Evolutionary conservation across 176 grass and related monocot genomes (phyloP), one percentile per base, ranked within the genome.

Genomic region (Cenchrus americanus): DNA sequence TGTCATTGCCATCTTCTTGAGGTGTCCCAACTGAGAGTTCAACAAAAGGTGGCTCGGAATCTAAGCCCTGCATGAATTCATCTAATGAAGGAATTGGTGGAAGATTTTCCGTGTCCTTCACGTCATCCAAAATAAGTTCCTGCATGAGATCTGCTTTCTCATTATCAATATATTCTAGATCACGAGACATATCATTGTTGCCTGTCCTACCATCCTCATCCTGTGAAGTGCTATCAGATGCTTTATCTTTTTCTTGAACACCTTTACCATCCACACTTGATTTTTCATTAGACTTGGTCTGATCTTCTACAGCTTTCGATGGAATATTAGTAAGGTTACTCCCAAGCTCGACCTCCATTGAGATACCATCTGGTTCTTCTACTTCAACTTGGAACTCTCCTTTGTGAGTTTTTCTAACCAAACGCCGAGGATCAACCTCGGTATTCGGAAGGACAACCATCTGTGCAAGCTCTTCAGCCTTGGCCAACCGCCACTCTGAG

Each of bases 321-420:
- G 75, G 68, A 78, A 88, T 57, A 62, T 70, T 76, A 67, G 90
- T 66, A 71, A 83, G 70, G 88, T 85, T 88, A 64, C 85, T 67
- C 70, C 92, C 94, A 83, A 99, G 88, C 78, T 96, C 93, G 87
- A 88, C 93, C 78, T 94, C 96, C 77, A 96, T 77, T 23, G 88
- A 90, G 26, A 94, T 78, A 73, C 69, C 80, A 86, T 96, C 89
- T 22, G 81, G 76, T 83, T 96, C 89, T 64, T 96, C 96, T 53
- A 95, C 61, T 83, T 95, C 90, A 84, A 99, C 96, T 90, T 88
- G 91, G 88, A 94, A 94, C 83, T 99, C 96, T 69, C 96, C 96
- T 85, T 99, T 99, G 52, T 99, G 96, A 43, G 96, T 99, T 84
- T 99, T 99, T 42, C 89, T 99, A 46, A 99, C 93, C 62, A 94